Evolutionary conservation across 352 stramenopile species (phyloP).

Genomic region (Globisporangium cylindrosporum): DNA sequence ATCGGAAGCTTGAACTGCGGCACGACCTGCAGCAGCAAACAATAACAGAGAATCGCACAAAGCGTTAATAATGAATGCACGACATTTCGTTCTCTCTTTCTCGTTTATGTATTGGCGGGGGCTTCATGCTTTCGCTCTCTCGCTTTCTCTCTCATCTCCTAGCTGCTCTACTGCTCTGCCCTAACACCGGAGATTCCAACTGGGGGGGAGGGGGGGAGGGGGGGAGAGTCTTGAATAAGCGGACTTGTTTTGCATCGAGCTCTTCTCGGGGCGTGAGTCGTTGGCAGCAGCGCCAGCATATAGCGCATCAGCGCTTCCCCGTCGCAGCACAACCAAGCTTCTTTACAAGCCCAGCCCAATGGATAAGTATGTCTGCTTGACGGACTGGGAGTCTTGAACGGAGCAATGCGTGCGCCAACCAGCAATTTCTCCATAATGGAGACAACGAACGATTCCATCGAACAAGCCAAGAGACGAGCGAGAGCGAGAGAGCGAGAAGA

Average conservation of each 20-base stretch:
- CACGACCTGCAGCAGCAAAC: constrained; percentile 38
- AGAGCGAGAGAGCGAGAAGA: constrained; percentile 11
- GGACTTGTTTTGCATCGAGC: neutral
- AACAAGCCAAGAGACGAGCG: constrained; percentile 8
- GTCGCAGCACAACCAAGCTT: neutral
- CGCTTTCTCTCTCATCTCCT: constrained; percentile 4
- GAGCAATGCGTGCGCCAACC: neutral
- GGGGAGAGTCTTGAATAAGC: neutral
- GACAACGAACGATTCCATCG: neutral
- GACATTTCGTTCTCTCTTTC: neutral
- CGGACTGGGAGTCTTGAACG: neutral
- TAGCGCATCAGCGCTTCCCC: neutral
- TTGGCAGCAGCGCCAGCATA: neutral
- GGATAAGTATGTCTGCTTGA: neutral
- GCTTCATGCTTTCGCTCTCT: neutral
- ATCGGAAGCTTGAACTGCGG: constrained; percentile 87
- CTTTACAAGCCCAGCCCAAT: neutral
- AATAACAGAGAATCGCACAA: constrained; percentile 16
- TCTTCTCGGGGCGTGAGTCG: neutral
- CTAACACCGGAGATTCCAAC: neutral
- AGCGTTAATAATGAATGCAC: neutral
- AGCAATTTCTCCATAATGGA: neutral
- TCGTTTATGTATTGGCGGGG: neutral
- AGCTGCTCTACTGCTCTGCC: neutral
- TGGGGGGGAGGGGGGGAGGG: no score